Conservation (phyloP, 805 yeast genomes). For the Barnettozyma populi region DNA sequence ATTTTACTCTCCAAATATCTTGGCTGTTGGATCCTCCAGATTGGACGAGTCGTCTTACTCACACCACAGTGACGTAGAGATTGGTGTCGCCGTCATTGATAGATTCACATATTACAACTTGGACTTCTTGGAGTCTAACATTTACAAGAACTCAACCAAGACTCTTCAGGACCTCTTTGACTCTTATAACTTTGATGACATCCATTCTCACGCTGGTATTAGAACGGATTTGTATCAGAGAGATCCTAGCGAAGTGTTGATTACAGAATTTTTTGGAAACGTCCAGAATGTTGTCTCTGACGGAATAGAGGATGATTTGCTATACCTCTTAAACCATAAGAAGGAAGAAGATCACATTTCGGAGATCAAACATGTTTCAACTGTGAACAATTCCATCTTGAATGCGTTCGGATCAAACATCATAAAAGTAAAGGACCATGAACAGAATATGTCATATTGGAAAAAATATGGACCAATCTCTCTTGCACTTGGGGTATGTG, state of each 20-base stretch:
- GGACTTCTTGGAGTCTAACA: constrained; percentile 71
- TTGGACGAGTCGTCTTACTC: constrained; percentile 89
- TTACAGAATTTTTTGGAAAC: constrained; percentile 94
- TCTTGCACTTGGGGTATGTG: constrained; percentile 2
- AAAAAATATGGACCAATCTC: constrained; percentile 7
- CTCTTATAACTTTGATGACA: constrained; percentile 75
- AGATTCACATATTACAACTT: constrained; percentile 89
- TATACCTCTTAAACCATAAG: constrained; percentile 19
- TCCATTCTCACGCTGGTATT: constrained; percentile 93
- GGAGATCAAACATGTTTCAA: constrained; percentile 3
- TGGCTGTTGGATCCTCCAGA: constrained; percentile 89
- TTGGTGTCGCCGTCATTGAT: constrained; percentile 97
- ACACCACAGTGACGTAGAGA: constrained; percentile 90
- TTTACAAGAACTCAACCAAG: constrained; percentile 65
- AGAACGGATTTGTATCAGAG: constrained; percentile 72
- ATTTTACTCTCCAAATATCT: constrained; percentile 85
- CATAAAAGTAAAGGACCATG: constrained; percentile 8
- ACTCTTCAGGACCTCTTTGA: constrained; percentile 83
- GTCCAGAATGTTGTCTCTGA: constrained; percentile 76
- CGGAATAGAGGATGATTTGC: constrained; percentile 43
- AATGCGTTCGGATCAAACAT: constrained; percentile 17
- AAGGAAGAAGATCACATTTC: neutral
- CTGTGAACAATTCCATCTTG: constrained; percentile 12
- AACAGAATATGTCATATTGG: neutral
- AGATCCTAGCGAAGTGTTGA: constrained; percentile 58